Evolutionary conservation across 2,329 filamentous ascomycete species (phyloP).

Genomic region (Aspergillaceae sp.): DNA sequence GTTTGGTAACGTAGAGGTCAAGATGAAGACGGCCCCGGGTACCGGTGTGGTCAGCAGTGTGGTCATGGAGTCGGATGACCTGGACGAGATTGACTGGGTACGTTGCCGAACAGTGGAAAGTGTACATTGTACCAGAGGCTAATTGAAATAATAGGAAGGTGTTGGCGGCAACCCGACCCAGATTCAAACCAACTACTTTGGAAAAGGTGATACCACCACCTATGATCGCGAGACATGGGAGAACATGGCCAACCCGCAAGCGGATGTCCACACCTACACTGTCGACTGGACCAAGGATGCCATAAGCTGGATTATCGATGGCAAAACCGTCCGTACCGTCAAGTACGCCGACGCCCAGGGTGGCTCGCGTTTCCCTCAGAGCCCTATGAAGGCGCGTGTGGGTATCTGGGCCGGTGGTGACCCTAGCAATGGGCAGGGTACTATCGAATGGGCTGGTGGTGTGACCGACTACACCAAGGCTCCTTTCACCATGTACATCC

Average conservation of each 20-base stretch:
- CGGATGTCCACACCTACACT: constrained; percentile 37
- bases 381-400: constrained; percentile 62
- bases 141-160: constrained; percentile 21
- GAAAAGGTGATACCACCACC: constrained; percentile 69
- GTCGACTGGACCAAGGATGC: constrained; percentile 59
- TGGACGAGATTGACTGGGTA: constrained; percentile 97
- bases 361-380: constrained; percentile 59
- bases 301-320: constrained; percentile 59
- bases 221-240: constrained; percentile 83
- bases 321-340: constrained; percentile 52
- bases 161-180: constrained; percentile 27
- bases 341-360: constrained; percentile 50
- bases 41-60: constrained; percentile 86
- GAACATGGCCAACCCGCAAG: constrained; percentile 50
- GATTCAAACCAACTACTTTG: constrained; percentile 86
- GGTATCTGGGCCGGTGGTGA: constrained; percentile 62
- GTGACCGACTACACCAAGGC: constrained; percentile 55
- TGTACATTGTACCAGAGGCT: neutral
- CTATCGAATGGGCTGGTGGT: constrained; percentile 63
- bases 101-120: constrained; percentile 39
- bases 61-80: constrained; percentile 82
- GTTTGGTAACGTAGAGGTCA: constrained; percentile 84
- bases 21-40: constrained; percentile 76
- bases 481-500: constrained; percentile 67
- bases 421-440: constrained; percentile 34